phyloP scores from a whole-genome alignment of 2,329 filamentous ascomycete genomes.

The Fusarium staphyleae region DNA sequence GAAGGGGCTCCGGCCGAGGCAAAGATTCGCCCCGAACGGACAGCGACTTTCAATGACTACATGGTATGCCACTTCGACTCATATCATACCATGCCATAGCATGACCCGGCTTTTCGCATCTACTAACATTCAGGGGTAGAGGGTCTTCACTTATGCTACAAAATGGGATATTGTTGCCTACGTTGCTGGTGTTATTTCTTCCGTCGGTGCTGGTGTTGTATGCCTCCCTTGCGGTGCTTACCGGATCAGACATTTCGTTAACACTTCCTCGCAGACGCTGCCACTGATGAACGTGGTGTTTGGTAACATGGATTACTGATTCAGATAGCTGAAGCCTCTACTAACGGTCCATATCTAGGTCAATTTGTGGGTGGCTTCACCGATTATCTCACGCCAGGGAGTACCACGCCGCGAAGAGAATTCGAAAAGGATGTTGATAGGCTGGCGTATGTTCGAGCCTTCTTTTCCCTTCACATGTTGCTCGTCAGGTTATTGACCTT shows the following conservation, averaged over 20 bases:
- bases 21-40: slow-evolving; percentile 53
- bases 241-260: background rate
- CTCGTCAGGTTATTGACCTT: background rate
- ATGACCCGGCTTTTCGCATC: too few species aligned
- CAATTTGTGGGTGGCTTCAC: slow-evolving; percentile 58
- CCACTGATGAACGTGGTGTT: slow-evolving; percentile 68
- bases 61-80: slow-evolving; percentile 39
- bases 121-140: slow-evolving; percentile 40
- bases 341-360: slow-evolving; percentile 39
- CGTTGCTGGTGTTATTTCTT: slow-evolving; percentile 54
- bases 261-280: slow-evolving; percentile 49
- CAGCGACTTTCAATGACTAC: slow-evolving; percentile 56
- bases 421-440: slow-evolving; percentile 54
- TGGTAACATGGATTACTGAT: slow-evolving; percentile 45
- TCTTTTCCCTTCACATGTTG: background rate
- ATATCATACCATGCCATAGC: background rate
- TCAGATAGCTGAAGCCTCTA: background rate
- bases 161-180: slow-evolving; percentile 60
- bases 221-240: background rate
- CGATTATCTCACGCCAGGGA: slow-evolving; percentile 47
- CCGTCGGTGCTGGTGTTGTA: slow-evolving; percentile 57
- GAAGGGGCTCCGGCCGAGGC: slow-evolving; percentile 44
- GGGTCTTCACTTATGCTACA: slow-evolving; percentile 63
- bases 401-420: slow-evolving; percentile 44
- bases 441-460: slow-evolving; percentile 50